A percentile compares a stretch with the other conserved stretches of the same genome.
Conservation (phyloP, 352 stramenopile genomes). For the Thalassiosira mediterranea region DNA sequence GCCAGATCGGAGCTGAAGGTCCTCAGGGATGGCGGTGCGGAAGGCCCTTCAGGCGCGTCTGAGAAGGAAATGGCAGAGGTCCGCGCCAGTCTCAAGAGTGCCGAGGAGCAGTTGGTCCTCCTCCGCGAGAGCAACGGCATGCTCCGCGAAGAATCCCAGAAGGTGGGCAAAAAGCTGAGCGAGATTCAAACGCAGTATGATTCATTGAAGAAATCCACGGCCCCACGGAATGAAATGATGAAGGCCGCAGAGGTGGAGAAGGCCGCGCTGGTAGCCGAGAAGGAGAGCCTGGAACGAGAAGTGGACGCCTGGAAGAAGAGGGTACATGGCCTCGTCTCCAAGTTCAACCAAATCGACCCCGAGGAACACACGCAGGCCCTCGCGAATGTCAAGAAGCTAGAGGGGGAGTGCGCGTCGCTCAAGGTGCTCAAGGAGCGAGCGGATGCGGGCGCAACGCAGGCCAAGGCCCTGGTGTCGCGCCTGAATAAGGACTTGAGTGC, state of each 20-base stretch:
- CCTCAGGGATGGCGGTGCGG: conserved; percentile 34
- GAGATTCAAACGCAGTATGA: conserved; percentile 50
- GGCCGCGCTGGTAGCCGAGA: conserved; percentile 69
- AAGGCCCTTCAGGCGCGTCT: neutral
- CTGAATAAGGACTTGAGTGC: conserved; percentile 72
- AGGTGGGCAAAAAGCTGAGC: conserved; percentile 48
- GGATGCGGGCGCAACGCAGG: conserved; percentile 62
- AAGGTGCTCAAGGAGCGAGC: conserved; percentile 62
- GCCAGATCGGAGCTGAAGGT: conserved; percentile 71
- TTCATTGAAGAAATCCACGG: conserved; percentile 39
- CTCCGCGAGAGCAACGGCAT: conserved; percentile 79
- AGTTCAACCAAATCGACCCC: conserved; percentile 84
- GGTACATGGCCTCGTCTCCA: conserved; percentile 79
- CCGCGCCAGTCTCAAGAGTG: conserved; percentile 54
- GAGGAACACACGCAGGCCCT: conserved; percentile 75
- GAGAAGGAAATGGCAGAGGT: conserved; percentile 36
- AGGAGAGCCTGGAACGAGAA: conserved; percentile 73
- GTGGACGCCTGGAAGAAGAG: conserved; percentile 80
- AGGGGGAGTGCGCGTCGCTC: conserved; percentile 53
- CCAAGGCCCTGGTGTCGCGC: conserved; percentile 60
- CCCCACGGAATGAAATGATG: conserved; percentile 52
- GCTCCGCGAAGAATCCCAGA: conserved; percentile 71
- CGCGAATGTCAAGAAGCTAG: conserved; percentile 64
- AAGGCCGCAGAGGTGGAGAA: conserved; percentile 66
- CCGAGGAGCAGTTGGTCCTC: conserved; percentile 71